These are phyloP conservation scores for Apiospora sp. DNA, from an alignment of 2,329 filamentous ascomycete genomes.

Conservation along the genomic window DNA sequence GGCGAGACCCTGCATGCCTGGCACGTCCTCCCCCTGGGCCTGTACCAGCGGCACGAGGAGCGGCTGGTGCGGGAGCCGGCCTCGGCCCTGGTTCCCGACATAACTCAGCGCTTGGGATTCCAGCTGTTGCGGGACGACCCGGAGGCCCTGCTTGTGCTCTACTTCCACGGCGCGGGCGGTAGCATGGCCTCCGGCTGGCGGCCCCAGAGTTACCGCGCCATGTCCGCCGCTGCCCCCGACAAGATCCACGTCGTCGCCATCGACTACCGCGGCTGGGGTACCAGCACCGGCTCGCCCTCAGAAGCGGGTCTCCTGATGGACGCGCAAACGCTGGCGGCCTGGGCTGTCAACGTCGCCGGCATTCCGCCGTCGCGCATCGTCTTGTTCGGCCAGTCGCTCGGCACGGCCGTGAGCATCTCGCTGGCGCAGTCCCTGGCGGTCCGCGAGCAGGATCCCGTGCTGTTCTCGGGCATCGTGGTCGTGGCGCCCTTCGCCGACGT, in stretches of 20 bases:
- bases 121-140: slow-evolving; percentile 54
- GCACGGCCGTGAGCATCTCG: slow-evolving; percentile 53
- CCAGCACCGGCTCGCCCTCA: slow-evolving; percentile 59
- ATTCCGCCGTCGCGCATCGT: slow-evolving; percentile 64
- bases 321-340: slow-evolving; percentile 60
- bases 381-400: slow-evolving; percentile 66
- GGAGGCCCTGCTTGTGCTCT: slow-evolving; percentile 52
- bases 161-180: slow-evolving; percentile 64
- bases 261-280: slow-evolving; percentile 69
- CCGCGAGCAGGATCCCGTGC: slow-evolving; percentile 41
- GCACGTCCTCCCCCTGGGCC: slow-evolving; percentile 74
- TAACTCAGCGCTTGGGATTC: slow-evolving; percentile 49
- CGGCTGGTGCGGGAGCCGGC: slow-evolving; percentile 49
- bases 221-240: slow-evolving; percentile 57
- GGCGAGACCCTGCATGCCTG: slow-evolving; percentile 74
- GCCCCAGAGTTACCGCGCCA: slow-evolving; percentile 62
- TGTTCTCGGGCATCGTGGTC: slow-evolving; percentile 63
- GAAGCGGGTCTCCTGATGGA: slow-evolving; percentile 63
- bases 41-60: slow-evolving; percentile 69
- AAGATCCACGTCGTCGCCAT: slow-evolving; percentile 66
- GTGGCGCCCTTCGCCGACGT: slow-evolving; percentile 66
- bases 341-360: slow-evolving; percentile 58
- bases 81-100: slow-evolving; percentile 42
- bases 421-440: slow-evolving; percentile 42
- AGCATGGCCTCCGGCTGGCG: slow-evolving; percentile 64